A percentile compares a stretch with the other conserved stretches of the same genome.
These are phyloP conservation scores for Schizophyllum commune DNA, from an alignment of 1,284 basidiomycete genomes.

Conservation along the genomic window DNA sequence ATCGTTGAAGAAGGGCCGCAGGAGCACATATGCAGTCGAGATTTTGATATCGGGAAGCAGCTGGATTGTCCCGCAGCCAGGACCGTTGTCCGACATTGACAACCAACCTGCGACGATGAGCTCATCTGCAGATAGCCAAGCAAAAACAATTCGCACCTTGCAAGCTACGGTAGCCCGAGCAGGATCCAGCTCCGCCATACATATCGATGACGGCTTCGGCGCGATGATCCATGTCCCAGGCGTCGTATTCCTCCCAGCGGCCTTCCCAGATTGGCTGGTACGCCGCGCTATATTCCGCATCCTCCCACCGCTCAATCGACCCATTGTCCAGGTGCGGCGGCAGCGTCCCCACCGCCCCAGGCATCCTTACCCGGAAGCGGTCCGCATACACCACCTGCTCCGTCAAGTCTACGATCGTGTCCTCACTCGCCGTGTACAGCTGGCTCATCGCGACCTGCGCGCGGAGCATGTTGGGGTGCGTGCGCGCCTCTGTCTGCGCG, in stretches of 20 bases:
- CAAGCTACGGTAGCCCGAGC: neutral
- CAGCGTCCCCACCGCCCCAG: conserved; percentile 57
- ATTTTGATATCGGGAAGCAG: conserved; percentile 52
- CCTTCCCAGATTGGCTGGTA: conserved; percentile 48
- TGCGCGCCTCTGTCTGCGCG: conserved; percentile 49
- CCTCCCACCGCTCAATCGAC: conserved; percentile 75
- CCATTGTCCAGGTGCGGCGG: conserved; percentile 78
- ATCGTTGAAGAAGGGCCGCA: conserved; percentile 73
- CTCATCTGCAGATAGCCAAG: conserved; percentile 46
- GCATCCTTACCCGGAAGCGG: conserved; percentile 64
- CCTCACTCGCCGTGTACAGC: conserved; percentile 42
- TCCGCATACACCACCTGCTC: conserved; percentile 72
- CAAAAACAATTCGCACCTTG: neutral
- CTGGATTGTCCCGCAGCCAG: conserved; percentile 52
- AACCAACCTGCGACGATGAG: conserved; percentile 73
- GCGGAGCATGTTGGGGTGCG: conserved; percentile 41
- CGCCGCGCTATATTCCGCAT: conserved; percentile 48
- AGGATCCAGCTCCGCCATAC: conserved; percentile 31
- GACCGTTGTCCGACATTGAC: conserved; percentile 52
- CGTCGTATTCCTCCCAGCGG: conserved; percentile 52
- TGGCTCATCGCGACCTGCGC: conserved; percentile 52
- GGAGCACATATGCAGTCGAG: conserved; percentile 60
- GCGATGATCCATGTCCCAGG: conserved; percentile 46
- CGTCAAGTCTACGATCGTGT: conserved; percentile 38
- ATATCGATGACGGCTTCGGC: conserved; percentile 49